Conservation (phyloP, 2,329 filamentous ascomycete species). For the Pyrenophora graminea region DNA sequence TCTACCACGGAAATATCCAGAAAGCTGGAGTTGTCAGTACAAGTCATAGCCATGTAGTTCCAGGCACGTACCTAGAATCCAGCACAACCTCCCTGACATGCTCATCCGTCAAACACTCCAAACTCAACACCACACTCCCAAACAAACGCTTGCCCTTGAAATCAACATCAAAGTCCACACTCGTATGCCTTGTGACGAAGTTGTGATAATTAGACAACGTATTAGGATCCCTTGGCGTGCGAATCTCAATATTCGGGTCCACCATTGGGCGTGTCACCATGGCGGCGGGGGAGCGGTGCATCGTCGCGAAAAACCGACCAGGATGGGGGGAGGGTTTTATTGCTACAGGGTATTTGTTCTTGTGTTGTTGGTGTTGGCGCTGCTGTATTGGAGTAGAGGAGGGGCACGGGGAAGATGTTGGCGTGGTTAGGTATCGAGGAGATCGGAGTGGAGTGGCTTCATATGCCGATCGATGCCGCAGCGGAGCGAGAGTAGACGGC, state of each 20-base stretch:
- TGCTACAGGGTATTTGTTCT: background rate
- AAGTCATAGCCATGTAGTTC: background rate
- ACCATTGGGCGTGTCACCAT: slow-evolving; percentile 47
- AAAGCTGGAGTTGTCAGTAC: slow-evolving; percentile 53
- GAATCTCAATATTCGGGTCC: slow-evolving; percentile 43
- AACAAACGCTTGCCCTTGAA: slow-evolving; percentile 78
- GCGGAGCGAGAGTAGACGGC: slow-evolving; percentile 6
- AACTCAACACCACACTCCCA: slow-evolving; percentile 74
- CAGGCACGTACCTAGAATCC: slow-evolving; percentile 66
- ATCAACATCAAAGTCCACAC: slow-evolving; percentile 78
- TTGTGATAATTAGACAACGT: slow-evolving; percentile 90
- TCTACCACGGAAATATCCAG: slow-evolving; percentile 74
- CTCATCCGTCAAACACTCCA: slow-evolving; percentile 76
- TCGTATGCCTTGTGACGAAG: slow-evolving; percentile 83
- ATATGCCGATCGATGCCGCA: slow-evolving; percentile 23
- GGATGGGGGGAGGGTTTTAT: background rate
- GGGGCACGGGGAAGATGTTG: slow-evolving; percentile 4
- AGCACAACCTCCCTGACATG: slow-evolving; percentile 78
- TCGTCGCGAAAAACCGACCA: slow-evolving; percentile 12
- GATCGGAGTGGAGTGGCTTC: slow-evolving; percentile 15
- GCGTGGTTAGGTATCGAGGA: slow-evolving; percentile 11
- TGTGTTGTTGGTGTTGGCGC: background rate
- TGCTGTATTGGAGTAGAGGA: background rate
- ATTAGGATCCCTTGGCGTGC: slow-evolving; percentile 74
- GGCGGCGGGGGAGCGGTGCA: slow-evolving; percentile 35